Conservation (phyloP, 83 land plant genomes). For the Isoetes engelmannii region DNA sequence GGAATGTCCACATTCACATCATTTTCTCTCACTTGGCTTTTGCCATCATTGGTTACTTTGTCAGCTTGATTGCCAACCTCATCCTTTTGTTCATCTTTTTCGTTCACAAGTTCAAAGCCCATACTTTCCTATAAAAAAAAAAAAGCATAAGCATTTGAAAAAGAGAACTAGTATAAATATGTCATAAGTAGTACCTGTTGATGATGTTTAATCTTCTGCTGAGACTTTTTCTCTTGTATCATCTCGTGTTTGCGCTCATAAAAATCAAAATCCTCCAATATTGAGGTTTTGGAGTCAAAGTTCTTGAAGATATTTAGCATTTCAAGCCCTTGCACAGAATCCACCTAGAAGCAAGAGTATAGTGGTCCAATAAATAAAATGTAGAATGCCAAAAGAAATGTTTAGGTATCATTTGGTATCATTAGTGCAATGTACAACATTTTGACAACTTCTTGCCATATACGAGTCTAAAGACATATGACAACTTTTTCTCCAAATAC, state of each 20-base stretch:
- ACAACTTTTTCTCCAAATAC: not conserved
- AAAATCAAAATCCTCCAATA: slow-evolving; percentile 3
- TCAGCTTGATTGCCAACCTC: no score
- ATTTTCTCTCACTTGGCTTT: no score
- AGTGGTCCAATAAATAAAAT: not conserved
- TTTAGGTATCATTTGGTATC: no score
- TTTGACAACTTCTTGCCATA: no score
- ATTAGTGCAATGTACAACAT: no score
- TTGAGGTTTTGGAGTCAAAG: slow-evolving; percentile 3
- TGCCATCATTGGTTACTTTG: no score
- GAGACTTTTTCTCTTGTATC: slow-evolving; percentile 1
- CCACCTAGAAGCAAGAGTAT: not conserved
- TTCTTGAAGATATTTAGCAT: slow-evolving; percentile 10
- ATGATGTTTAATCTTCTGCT: not conserved
- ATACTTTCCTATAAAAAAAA: no score
- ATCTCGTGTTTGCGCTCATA: not conserved
- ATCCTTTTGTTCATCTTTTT: no score
- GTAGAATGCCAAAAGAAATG: not conserved
- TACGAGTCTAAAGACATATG: not conserved
- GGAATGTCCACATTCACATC: no score
- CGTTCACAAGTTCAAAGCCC: no score
- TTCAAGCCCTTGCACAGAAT: not conserved
- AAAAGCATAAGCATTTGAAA: no score
- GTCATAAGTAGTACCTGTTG: not conserved
- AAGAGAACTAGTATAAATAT: no score